Evolutionary conservation across 345 rosid species (phyloP).

Genomic region (Eutrema japonicum): DNA sequence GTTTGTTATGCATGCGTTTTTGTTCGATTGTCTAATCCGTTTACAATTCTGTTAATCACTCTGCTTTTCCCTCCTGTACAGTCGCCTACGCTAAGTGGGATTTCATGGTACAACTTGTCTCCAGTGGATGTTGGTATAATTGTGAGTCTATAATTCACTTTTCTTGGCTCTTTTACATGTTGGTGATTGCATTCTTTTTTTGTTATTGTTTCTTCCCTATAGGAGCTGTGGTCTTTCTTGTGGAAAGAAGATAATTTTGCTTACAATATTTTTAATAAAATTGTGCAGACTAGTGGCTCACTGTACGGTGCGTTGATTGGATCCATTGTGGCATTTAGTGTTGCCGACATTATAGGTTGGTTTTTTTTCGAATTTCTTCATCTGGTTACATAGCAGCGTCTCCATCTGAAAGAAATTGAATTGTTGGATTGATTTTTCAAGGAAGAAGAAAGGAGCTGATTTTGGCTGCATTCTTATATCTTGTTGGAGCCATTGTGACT

Average conservation of each 20-base stretch:
- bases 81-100: constrained; percentile 83
- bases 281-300: constrained; percentile 95
- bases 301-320: constrained; percentile 97
- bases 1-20: not conserved
- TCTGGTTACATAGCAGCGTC: constrained; percentile 9
- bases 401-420: constrained; percentile 32
- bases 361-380: constrained; percentile 3
- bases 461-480: constrained; percentile 68
- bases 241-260: constrained; percentile 4
- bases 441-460: constrained; percentile 95
- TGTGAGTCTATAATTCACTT: constrained; percentile 60
- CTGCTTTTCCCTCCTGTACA: constrained; percentile 47
- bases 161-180: constrained; percentile 26
- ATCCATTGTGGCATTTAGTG: constrained; percentile 77
- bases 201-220: constrained; percentile 15
- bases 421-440: constrained; percentile 46
- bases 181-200: not conserved
- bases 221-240: constrained; percentile 17
- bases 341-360: constrained; percentile 86
- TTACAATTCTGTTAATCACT: constrained; percentile 2
- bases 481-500: constrained; percentile 84
- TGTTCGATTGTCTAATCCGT: constrained; percentile 8
- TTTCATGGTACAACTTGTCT: constrained; percentile 84
- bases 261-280: not conserved
- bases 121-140: constrained; percentile 88